phyloP scores from a whole-genome alignment of 352 stramenopile species.

The Phytophthora pisi region DNA sequence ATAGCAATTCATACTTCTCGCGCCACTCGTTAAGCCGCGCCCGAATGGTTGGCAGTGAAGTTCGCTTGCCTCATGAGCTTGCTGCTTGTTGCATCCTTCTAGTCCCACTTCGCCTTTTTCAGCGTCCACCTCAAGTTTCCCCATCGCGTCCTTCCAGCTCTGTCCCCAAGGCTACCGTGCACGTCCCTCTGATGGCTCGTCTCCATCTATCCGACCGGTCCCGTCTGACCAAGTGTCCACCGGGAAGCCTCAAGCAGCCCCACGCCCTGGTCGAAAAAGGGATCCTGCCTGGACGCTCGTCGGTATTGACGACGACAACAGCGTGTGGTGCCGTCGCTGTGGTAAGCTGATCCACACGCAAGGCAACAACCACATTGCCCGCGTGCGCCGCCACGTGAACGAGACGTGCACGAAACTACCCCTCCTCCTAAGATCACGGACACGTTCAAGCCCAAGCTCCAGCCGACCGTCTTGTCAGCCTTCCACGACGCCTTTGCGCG shows the following conservation, averaged over 20 bases:
- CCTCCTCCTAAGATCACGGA: not conserved
- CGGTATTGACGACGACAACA: not conserved
- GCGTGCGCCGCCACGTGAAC: not conserved
- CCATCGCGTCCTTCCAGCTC: too few species aligned
- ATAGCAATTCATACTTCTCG: too few species aligned
- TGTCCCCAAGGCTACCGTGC: not conserved
- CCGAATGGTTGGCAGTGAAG: too few species aligned
- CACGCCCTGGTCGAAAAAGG: not conserved
- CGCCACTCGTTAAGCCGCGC: too few species aligned
- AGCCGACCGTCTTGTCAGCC: not conserved
- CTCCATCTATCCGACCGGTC: not conserved
- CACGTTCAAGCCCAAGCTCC: not conserved
- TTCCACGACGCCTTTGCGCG: not conserved
- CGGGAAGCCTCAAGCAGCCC: not conserved
- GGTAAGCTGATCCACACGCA: constrained; percentile 4
- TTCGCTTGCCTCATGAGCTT: too few species aligned
- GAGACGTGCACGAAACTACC: not conserved
- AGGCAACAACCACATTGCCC: not conserved
- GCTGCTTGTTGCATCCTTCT: too few species aligned
- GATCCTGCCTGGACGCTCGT: not conserved
- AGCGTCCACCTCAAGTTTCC: too few species aligned
- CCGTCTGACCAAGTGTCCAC: not conserved
- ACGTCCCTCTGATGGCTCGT: not conserved
- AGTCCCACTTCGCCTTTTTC: too few species aligned
- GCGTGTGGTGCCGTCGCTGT: not conserved